Conservation (phyloP, 495 filamentous ascomycete species). For the Penicillium silybi region DNA sequence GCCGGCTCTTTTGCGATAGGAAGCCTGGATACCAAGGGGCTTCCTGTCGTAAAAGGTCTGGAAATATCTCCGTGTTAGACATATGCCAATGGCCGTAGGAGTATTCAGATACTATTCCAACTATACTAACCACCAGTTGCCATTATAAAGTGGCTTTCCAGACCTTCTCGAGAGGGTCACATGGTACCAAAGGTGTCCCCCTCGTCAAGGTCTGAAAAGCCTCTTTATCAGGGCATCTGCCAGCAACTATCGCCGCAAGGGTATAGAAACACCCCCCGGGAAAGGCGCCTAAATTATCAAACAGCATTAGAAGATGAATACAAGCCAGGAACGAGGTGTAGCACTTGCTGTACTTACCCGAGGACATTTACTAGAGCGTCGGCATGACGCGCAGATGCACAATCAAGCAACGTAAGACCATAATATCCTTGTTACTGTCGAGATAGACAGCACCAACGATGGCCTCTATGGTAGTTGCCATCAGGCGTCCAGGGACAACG, state of each 20-base stretch:
- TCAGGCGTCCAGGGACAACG: neutral
- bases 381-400: too few species aligned
- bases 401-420: neutral
- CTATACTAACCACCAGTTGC: neutral
- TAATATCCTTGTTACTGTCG: slow-evolving; percentile 1
- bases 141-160: slow-evolving; percentile 3
- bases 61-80: neutral
- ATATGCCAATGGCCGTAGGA: neutral
- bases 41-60: neutral
- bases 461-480: slow-evolving; percentile 11
- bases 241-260: slow-evolving; percentile 12
- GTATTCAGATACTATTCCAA: slow-evolving; percentile 1
- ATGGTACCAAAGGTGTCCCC: neutral
- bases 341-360: too few species aligned
- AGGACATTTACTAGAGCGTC: too few species aligned
- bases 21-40: neutral
- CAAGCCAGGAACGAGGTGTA: too few species aligned
- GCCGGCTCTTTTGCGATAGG: neutral
- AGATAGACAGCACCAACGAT: slow-evolving; percentile 10
- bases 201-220: neutral
- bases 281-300: neutral
- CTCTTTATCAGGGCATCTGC: slow-evolving; percentile 11
- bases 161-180: neutral
- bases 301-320: too few species aligned
- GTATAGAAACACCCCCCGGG: slow-evolving; percentile 2